These are phyloP conservation scores for Metschnikowia chrysomelidarum DNA, from an alignment of 805 yeast genomes.

Conservation along the genomic window DNA sequence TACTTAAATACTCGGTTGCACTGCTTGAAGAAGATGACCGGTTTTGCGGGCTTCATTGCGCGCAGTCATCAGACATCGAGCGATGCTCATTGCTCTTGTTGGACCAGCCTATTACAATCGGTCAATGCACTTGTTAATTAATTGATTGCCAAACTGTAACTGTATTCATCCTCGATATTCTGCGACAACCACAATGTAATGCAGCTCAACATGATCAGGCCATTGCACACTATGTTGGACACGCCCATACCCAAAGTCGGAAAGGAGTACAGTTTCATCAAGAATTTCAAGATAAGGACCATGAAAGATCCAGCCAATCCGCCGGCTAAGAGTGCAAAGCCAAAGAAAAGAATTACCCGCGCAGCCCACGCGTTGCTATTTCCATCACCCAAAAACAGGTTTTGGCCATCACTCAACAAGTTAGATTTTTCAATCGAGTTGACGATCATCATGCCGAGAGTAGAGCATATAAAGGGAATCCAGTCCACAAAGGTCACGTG, in stretches of 20 bases:
- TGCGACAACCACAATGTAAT: constrained; percentile 90
- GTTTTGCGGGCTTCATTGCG: too few relatives aligned
- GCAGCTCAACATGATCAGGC: constrained; percentile 83
- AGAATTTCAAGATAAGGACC: constrained; percentile 80
- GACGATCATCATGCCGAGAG: constrained; percentile 84
- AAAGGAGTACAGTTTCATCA: constrained; percentile 72
- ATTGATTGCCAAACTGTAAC: constrained; percentile 80
- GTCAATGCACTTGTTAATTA: constrained; percentile 10
- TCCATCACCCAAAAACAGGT: constrained; percentile 41
- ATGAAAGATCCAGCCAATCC: constrained; percentile 92
- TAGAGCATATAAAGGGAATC: constrained; percentile 89
- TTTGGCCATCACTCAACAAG: constrained; percentile 42
- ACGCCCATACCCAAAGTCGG: constrained; percentile 96
- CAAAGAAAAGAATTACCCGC: constrained; percentile 82
- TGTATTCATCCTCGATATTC: constrained; percentile 93
- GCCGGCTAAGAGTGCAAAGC: constrained; percentile 90
- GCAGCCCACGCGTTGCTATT: constrained; percentile 86
- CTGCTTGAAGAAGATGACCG: neutral
- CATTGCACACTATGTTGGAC: constrained; percentile 78
- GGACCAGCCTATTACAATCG: constrained; percentile 4
- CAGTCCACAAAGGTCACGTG: constrained; percentile 93
- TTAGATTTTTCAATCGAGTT: constrained; percentile 70
- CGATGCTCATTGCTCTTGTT: constrained; percentile 2
- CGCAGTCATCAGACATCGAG: too few relatives aligned
- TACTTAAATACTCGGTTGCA: constrained; percentile 2